phyloP scores from a whole-genome alignment of 495 filamentous ascomycete genomes.

The Aspergillus wentii region DNA sequence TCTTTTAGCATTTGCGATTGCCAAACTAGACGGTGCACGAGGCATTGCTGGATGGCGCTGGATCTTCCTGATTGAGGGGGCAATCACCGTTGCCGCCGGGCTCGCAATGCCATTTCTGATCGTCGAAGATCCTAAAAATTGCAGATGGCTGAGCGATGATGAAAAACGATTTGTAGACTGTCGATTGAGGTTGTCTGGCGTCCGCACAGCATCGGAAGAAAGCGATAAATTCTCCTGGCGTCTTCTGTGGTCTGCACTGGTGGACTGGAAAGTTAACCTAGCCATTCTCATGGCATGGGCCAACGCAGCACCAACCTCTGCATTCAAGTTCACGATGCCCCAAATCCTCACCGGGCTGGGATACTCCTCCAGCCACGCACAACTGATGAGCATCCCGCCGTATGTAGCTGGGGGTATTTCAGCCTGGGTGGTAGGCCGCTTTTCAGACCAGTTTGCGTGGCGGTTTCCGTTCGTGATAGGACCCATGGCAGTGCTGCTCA shows the following conservation, averaged over 20 bases:
- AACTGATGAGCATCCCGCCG: slow-evolving; percentile 48
- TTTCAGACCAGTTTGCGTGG: too few species aligned
- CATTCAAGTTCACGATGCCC: slow-evolving; percentile 46
- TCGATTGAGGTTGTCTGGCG: too few species aligned
- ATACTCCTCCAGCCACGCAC: slow-evolving; percentile 34
- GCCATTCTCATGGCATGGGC: slow-evolving; percentile 26
- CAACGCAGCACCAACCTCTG: slow-evolving; percentile 42
- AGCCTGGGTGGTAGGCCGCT: slow-evolving; percentile 1
- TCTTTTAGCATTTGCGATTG: slow-evolving; percentile 43
- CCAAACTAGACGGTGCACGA: slow-evolving; percentile 32
- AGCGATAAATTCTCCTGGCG: too few species aligned
- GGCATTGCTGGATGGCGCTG: slow-evolving; percentile 45
- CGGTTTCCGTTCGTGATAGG: too few species aligned
- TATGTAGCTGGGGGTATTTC: slow-evolving; percentile 33
- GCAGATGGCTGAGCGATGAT: too few species aligned
- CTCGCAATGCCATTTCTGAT: slow-evolving; percentile 36
- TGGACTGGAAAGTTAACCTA: slow-evolving; percentile 11
- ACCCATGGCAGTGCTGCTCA: too few species aligned
- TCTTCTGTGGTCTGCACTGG: background rate
- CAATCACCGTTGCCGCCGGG: slow-evolving; percentile 44
- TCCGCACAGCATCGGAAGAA: too few species aligned
- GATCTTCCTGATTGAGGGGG: slow-evolving; percentile 51
- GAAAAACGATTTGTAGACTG: too few species aligned
- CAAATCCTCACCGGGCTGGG: slow-evolving; percentile 42
- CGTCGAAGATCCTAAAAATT: too few species aligned